phyloP scores from a whole-genome alignment of 139 green algal species.

The Chlamydomonas applanata region DNA sequence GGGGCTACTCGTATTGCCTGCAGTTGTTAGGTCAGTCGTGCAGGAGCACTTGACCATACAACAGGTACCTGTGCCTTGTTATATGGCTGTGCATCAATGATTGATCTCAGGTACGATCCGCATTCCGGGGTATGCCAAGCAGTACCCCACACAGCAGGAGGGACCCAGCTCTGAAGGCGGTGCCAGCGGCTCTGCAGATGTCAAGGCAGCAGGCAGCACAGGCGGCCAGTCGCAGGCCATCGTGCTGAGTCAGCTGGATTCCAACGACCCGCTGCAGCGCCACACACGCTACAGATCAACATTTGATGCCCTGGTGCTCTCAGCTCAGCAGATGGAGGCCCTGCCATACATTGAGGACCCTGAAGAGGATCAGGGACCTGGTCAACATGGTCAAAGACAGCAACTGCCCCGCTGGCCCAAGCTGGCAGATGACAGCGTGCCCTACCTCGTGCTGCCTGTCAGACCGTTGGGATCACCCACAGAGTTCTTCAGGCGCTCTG shows the following conservation, averaged over 20 bases:
- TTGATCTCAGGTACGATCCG: constrained; percentile 16
- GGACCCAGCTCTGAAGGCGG: background rate
- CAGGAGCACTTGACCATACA: no score
- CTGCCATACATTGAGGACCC: background rate
- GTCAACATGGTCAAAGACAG: background rate
- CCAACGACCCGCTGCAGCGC: background rate
- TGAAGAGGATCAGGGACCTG: background rate
- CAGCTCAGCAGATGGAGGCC: background rate
- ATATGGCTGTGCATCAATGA: no score
- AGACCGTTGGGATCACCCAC: background rate
- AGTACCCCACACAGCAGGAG: background rate
- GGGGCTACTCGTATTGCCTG: no score
- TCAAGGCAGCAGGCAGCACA: background rate
- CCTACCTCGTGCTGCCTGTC: constrained; percentile 1
- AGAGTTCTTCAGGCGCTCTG: background rate
- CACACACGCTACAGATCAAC: background rate
- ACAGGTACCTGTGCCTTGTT: no score
- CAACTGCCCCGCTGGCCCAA: constrained; percentile 1
- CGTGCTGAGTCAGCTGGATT: background rate
- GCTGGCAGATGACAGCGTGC: constrained; percentile 1
- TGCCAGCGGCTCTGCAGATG: background rate
- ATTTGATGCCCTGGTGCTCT: background rate
- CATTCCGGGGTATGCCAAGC: background rate
- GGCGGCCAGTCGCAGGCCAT: background rate
- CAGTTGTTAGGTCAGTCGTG: no score